phyloP scores from a whole-genome alignment of 73 alveolate genomes.

The Tetrahymena borealis region DNA sequence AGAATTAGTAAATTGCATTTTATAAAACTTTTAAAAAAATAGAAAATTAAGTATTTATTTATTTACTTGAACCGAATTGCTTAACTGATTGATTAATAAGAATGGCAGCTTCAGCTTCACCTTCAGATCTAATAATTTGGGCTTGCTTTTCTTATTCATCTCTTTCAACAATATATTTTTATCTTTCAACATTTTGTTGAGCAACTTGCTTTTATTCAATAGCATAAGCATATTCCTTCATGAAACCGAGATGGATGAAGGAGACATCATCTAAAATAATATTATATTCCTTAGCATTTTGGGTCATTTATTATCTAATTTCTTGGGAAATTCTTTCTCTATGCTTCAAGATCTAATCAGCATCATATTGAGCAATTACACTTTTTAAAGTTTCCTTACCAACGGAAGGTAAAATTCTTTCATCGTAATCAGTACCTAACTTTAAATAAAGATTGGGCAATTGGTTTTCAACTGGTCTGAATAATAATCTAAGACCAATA shows the following conservation, averaged over 20 bases:
- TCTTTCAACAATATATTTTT: constrained; percentile 64
- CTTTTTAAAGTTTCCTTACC: constrained; percentile 74
- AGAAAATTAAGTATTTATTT: background rate
- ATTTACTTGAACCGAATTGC: constrained; percentile 21
- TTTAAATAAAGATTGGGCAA: constrained; percentile 55
- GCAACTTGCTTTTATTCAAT: constrained; percentile 82
- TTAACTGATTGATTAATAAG: constrained; percentile 35
- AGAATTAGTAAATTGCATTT: background rate
- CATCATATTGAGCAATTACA: constrained; percentile 77
- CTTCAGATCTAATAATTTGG: constrained; percentile 68
- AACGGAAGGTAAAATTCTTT: constrained; percentile 68
- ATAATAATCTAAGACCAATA: constrained; percentile 62
- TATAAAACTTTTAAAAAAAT: background rate
- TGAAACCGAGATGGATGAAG: constrained; percentile 68
- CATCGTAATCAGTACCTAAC: constrained; percentile 70
- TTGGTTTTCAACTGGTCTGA: constrained; percentile 59
- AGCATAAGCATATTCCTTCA: constrained; percentile 74
- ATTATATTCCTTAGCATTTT: constrained; percentile 74
- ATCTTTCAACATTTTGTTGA: constrained; percentile 73
- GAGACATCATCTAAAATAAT: constrained; percentile 78
- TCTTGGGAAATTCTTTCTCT: constrained; percentile 81
- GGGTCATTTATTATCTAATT: constrained; percentile 55
- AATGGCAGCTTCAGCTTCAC: constrained; percentile 80
- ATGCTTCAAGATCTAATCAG: constrained; percentile 71
- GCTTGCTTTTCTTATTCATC: constrained; percentile 80